Percentiles rank a stretch among this genome's conserved stretches.
Conservation (phyloP, 768 basidiomycete species). For the Hypsizygus marmoreus region DNA sequence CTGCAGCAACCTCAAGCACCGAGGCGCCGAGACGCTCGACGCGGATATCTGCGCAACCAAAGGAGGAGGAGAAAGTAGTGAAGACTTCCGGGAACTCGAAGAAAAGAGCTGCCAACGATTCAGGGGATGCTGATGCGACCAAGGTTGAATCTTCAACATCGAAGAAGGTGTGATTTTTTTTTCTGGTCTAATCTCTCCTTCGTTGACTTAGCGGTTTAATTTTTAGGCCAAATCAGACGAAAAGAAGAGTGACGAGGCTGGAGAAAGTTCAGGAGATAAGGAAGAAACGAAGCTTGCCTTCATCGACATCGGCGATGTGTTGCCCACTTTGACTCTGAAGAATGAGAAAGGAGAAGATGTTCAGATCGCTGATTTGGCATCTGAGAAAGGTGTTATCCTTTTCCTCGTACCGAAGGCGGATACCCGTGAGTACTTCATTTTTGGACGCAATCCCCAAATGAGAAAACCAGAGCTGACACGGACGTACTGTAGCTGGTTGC, state of each 20-base stretch:
- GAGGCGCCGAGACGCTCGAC: constrained; percentile 56
- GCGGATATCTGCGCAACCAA: constrained; percentile 53
- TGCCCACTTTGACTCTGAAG: constrained; percentile 77
- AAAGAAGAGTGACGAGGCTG: constrained; percentile 26
- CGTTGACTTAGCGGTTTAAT: constrained; percentile 4
- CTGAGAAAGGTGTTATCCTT: constrained; percentile 75
- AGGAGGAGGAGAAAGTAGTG: constrained; percentile 30
- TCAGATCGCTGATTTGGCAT: constrained; percentile 61
- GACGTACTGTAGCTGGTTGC: constrained; percentile 77
- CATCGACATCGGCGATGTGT: constrained; percentile 71
- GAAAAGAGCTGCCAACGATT: constrained; percentile 42
- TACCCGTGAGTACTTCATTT: constrained; percentile 56
- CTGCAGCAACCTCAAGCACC: constrained; percentile 30
- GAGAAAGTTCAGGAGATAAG: constrained; percentile 23
- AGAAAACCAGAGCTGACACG: too few relatives aligned
- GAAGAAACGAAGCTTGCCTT: constrained; percentile 26
- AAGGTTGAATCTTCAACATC: constrained; percentile 34
- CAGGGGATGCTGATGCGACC: constrained; percentile 30
- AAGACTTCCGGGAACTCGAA: constrained; percentile 39
- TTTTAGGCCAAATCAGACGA: constrained; percentile 36
- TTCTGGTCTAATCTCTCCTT: constrained; percentile 9
- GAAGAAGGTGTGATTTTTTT: constrained; percentile 38
- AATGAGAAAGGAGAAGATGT: constrained; percentile 85
- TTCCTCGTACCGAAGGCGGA: constrained; percentile 87
- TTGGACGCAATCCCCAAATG: neutral